Percentiles rank a stretch among this genome's conserved stretches.
Conservation (phyloP, 345 rosid species). For the Ricinus communis region DNA sequence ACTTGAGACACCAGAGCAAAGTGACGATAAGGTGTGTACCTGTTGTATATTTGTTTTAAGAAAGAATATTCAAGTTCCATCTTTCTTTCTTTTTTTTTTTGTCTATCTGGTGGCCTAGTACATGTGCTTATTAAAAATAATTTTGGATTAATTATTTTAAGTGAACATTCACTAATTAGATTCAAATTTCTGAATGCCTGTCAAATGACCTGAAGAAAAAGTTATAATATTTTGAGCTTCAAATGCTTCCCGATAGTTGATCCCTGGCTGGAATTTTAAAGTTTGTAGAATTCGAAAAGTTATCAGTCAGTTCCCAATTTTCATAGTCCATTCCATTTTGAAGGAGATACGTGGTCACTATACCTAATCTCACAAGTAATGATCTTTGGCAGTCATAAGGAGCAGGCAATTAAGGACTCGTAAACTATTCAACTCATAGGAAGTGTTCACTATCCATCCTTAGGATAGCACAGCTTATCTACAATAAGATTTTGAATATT, state of each 20-base stretch:
- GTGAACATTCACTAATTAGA: neutral
- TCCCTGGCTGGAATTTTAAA: neutral
- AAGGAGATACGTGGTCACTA: too few relatives aligned
- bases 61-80: neutral
- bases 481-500: neutral
- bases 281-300: neutral
- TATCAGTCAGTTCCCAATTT: neutral
- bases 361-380: too few relatives aligned
- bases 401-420: neutral
- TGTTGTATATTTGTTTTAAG: neutral
- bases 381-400: neutral
- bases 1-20: constrained; percentile 59
- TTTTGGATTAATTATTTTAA: neutral
- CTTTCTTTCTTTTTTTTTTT: too few relatives aligned
- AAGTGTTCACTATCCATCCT: neutral
- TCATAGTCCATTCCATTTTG: neutral
- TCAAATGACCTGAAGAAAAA: neutral
- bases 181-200: neutral
- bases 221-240: neutral
- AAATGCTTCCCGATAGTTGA: neutral
- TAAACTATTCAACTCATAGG: neutral
- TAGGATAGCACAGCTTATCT: neutral
- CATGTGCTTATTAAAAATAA: neutral
- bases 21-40: constrained; percentile 58
- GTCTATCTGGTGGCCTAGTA: neutral